phyloP scores from a whole-genome alignment of 1,284 basidiomycete species.

The Abortiporus biennis region DNA sequence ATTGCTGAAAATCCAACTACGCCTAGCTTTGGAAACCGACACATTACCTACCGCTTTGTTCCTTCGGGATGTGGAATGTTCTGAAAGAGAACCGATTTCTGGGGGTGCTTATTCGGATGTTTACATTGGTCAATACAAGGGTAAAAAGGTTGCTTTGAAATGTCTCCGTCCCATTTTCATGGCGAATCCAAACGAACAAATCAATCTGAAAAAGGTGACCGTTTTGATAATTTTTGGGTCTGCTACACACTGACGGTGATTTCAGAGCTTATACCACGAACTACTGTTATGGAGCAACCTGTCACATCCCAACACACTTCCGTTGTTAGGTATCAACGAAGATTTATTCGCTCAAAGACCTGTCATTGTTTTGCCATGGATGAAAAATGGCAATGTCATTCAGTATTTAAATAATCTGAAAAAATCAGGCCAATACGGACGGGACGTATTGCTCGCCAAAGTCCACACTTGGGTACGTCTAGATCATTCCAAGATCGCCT shows the following conservation, averaged over 20 bases:
- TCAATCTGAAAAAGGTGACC: too few species aligned
- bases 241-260: too few species aligned
- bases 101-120: slow-evolving; percentile 11
- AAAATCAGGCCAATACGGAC: background rate
- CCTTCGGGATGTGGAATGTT: slow-evolving; percentile 1
- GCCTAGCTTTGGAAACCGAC: background rate
- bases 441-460: background rate
- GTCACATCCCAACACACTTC: slow-evolving; percentile 4
- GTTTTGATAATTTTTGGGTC: too few species aligned
- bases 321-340: slow-evolving; percentile 3
- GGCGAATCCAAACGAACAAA: too few species aligned
- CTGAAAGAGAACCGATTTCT: slow-evolving; percentile 4
- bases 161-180: slow-evolving; percentile 1
- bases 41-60: slow-evolving; percentile 5
- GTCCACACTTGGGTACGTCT: background rate
- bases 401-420: background rate
- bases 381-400: slow-evolving; percentile 6
- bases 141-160: slow-evolving; percentile 7
- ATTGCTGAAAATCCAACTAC: too few species aligned
- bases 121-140: slow-evolving; percentile 2
- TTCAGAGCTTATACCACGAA: slow-evolving; percentile 14
- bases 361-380: slow-evolving; percentile 5
- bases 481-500: background rate
- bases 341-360: background rate
- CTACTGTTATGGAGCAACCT: slow-evolving; percentile 3